A percentile compares a stretch with the other conserved stretches of the same genome.
phyloP scores from a whole-genome alignment of 352 stramenopile genomes.

The Albugo laibachii region DNA sequence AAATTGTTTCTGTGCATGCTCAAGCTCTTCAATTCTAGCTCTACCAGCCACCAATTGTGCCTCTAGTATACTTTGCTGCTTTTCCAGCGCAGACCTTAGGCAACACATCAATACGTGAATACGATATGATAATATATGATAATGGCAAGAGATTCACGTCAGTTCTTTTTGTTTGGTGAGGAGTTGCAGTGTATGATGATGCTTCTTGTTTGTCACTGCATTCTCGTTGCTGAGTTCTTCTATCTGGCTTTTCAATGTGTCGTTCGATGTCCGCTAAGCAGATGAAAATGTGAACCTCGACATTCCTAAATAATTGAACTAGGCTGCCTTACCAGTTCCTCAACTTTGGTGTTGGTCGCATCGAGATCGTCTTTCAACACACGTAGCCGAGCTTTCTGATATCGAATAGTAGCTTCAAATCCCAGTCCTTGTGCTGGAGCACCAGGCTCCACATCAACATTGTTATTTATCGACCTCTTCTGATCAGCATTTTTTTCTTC shows the following conservation, averaged over 20 bases:
- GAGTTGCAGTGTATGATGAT: conserved; percentile 37
- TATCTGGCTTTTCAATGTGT: conserved; percentile 15
- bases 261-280: conserved; percentile 18
- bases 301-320: background rate
- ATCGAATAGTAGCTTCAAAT: conserved; percentile 36
- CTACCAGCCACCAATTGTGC: conserved; percentile 28
- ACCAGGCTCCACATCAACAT: too few relatives aligned
- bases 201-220: conserved; percentile 24
- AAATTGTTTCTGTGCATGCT: conserved; percentile 36
- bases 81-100: conserved; percentile 35
- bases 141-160: conserved; percentile 13
- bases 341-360: conserved; percentile 11
- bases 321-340: conserved; percentile 21
- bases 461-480: too few relatives aligned
- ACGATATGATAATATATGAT: background rate
- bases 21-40: conserved; percentile 23
- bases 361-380: conserved; percentile 55
- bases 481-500: too few relatives aligned
- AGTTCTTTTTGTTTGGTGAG: conserved; percentile 64
- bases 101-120: background rate
- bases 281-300: background rate
- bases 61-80: conserved; percentile 52
- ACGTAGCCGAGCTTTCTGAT: conserved; percentile 50
- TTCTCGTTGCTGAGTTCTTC: conserved; percentile 31
- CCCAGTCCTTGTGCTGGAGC: conserved; percentile 18